phyloP scores from a whole-genome alignment of 2,329 filamentous ascomycete species.

The Phaeoacremonium minimum region DNA sequence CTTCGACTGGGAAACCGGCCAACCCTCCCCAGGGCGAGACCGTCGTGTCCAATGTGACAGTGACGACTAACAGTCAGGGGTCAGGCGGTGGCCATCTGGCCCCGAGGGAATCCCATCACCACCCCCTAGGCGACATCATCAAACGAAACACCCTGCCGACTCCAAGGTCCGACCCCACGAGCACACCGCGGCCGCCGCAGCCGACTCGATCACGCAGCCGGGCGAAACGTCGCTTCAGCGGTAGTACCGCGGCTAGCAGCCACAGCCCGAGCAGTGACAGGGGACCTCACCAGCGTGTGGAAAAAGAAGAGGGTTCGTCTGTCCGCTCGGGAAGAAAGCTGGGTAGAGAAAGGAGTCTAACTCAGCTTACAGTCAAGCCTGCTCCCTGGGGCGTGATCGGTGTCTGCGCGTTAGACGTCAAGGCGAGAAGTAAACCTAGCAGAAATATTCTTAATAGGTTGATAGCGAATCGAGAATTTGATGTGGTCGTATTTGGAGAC shows the following conservation, averaged over 20 bases:
- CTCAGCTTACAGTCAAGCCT: constrained; percentile 39
- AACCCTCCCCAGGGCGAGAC: constrained; percentile 43
- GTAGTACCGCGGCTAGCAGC: constrained; percentile 76
- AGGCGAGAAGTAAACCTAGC: constrained; percentile 94
- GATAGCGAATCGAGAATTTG: constrained; percentile 87
- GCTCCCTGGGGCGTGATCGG: constrained; percentile 70
- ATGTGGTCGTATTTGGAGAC: constrained; percentile 96
- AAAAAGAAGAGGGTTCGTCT: constrained; percentile 50
- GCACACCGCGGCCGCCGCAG: constrained; percentile 35
- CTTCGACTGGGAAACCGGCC: constrained; percentile 34
- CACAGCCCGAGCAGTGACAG: constrained; percentile 74
- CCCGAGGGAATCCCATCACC: constrained; percentile 33
- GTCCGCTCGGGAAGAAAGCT: constrained; percentile 4
- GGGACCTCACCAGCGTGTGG: constrained; percentile 47
- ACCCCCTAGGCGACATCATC: constrained; percentile 41
- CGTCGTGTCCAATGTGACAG: constrained; percentile 45
- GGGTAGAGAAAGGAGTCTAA: constrained; percentile 19
- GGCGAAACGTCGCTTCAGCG: constrained; percentile 72
- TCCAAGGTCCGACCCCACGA: constrained; percentile 16
- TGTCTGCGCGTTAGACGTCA: constrained; percentile 91
- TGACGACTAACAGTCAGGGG: constrained; percentile 45
- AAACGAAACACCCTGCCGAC: constrained; percentile 31
- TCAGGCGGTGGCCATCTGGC: constrained; percentile 38
- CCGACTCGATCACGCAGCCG: constrained; percentile 59
- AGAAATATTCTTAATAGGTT: constrained; percentile 92